These are phyloP conservation scores for Ceratopteris richardii DNA, from an alignment of 75 land plant species.

Conservation along the genomic window DNA sequence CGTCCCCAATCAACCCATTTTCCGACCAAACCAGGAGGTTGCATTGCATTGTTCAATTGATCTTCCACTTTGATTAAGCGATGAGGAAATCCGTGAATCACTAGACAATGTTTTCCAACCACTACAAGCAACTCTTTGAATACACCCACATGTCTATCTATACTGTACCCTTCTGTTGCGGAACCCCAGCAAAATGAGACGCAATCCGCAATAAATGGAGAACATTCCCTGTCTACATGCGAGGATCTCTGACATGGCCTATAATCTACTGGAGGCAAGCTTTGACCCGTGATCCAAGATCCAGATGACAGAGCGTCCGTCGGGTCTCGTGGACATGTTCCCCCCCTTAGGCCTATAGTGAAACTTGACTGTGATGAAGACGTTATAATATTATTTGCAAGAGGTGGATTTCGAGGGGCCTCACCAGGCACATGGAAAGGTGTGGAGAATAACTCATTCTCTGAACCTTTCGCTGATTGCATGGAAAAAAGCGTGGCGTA, in stretches of 20 bases:
- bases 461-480: neutral
- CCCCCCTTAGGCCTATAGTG: too few relatives aligned
- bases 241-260: too few relatives aligned
- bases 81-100: slow-evolving; percentile 50
- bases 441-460: neutral
- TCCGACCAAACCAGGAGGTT: neutral
- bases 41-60: neutral
- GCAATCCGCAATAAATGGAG: slow-evolving; percentile 35
- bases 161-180: slow-evolving; percentile 40
- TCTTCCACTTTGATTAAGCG: neutral
- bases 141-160: slow-evolving; percentile 10
- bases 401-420: too few relatives aligned
- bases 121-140: slow-evolving; percentile 65
- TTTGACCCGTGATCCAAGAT: too few relatives aligned
- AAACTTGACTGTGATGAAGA: too few relatives aligned
- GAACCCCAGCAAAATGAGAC: slow-evolving; percentile 63
- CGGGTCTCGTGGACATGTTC: too few relatives aligned
- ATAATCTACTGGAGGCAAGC: too few relatives aligned
- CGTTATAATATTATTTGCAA: too few relatives aligned
- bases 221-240: neutral
- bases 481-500: slow-evolving; percentile 10
- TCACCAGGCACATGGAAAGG: neutral
- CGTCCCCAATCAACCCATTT: neutral
- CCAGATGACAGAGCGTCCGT: too few relatives aligned
- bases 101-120: slow-evolving; percentile 38